A percentile compares a stretch with the other conserved stretches of the same genome.
These are phyloP conservation scores for Rehmannia glutinosa DNA, from an alignment of 257 asterid species.

Conservation along the genomic window DNA sequence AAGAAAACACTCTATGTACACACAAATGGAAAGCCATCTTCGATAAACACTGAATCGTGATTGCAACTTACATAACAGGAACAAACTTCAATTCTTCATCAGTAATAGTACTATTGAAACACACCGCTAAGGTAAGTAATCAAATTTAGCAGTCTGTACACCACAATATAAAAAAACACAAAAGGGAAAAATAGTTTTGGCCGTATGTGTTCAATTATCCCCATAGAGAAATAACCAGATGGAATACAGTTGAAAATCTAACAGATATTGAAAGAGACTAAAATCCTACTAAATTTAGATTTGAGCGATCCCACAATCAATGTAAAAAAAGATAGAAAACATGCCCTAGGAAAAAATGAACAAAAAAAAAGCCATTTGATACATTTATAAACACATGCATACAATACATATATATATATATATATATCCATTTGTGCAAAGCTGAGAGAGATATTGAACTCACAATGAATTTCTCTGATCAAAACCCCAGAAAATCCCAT, in stretches of 20 bases:
- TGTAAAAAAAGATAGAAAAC: not conserved
- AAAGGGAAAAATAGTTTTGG: not conserved
- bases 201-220: not conserved
- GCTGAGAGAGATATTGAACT: slow-evolving; percentile 19
- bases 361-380: not conserved
- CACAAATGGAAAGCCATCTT: no score
- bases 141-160: no score
- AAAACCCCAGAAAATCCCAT: slow-evolving; percentile 85
- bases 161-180: no score
- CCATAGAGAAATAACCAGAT: not conserved
- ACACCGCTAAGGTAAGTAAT: no score
- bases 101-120: no score
- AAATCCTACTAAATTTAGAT: not conserved
- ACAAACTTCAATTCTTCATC: no score
- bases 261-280: not conserved
- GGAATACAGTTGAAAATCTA: not conserved
- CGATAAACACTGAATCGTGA: no score
- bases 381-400: slow-evolving; percentile 15
- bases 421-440: no score
- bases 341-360: not conserved
- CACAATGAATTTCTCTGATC: slow-evolving; percentile 60
- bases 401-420: no score
- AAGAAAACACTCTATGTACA: no score
- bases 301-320: not conserved
- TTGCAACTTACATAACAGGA: no score